Evolutionary conservation across 805 yeast genomes (phyloP), one percentile per base, ranked within the genome.

Genomic region (Candida alai): DNA sequence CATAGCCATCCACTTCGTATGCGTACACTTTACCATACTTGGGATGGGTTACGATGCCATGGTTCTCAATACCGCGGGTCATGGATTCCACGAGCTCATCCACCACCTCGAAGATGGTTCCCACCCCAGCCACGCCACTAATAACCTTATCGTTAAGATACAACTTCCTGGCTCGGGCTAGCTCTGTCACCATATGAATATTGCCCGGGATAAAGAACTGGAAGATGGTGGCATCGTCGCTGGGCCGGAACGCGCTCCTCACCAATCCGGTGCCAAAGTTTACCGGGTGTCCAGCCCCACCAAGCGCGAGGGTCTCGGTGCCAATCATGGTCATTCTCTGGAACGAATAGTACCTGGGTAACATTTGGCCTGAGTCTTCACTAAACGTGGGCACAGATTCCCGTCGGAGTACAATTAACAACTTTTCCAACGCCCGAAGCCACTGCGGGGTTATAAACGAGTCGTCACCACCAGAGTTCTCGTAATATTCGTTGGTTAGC

Each of bases 191-290:
- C 65, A 83, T 61, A 44, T 82, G 88, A 1, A 88, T 86, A 52
- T 87, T 87, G 2, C 87, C 95, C 1, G 96, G 96, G 28, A 88
- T 74, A 52, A 87, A 83, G 39, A 80, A 77, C 54, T 84, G 95
- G 41, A 71, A 72, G n/a, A 79, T 74, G 25, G 87, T 76, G 1
- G 94, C 86, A 57, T 86, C 96, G 54, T 86, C 96, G 13, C 90
- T 80, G 6, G 96, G 96, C 45, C 96, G 62, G 53, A 86, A 86
- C 0, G 94, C 89, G 4, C 89, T 80, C 32, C 94, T 65, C n/a
- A 85, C 63, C 41, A 86, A 62, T 0, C 90, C 88, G 0, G 85
- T 79, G 24, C 71, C 75, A 35, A 51, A 70, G 39, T 79, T 80
- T 1, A 84, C 89, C 0, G 96, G 96, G 50, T 85, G 83, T 1